Conservation (phyloP, 1,139 yeast species). For the Kluyveromyces sp. region DNA sequence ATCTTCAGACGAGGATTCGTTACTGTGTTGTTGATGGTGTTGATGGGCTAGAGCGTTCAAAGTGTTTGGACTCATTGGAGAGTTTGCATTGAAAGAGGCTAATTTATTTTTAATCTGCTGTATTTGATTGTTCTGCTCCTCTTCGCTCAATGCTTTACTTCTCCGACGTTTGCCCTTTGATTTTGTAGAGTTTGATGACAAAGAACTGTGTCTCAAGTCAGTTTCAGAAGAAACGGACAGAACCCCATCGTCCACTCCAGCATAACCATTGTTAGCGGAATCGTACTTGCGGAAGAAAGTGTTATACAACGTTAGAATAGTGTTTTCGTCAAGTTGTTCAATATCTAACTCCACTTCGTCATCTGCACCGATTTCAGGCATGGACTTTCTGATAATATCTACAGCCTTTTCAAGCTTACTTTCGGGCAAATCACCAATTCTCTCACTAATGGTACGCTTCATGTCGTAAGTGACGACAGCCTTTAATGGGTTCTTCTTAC, state of each 20-base stretch:
- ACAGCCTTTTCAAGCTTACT: constrained; percentile 78
- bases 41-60: constrained; percentile 14
- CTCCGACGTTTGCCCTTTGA: constrained; percentile 25
- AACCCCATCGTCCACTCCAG: constrained; percentile 11
- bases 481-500: constrained; percentile 26
- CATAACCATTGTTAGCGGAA: constrained; percentile 17
- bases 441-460: constrained; percentile 90
- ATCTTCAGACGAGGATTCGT: constrained; percentile 40
- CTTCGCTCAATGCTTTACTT: constrained; percentile 44
- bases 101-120: constrained; percentile 78
- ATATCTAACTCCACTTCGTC: constrained; percentile 92
- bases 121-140: constrained; percentile 68
- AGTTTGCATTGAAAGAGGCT: constrained; percentile 53
- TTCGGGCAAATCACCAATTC: constrained; percentile 67
- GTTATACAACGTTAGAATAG: constrained; percentile 75
- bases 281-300: constrained; percentile 33
- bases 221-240: constrained; percentile 9
- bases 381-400: constrained; percentile 76
- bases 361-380: constrained; percentile 65
- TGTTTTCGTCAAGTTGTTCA: constrained; percentile 83
- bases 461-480: constrained; percentile 78
- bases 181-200: constrained; percentile 13
- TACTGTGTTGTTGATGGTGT: constrained; percentile 24
- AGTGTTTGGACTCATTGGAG: constrained; percentile 27
- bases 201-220: constrained; percentile 15